Conservation (phyloP, 345 rosid species). For the Sisymbrium irio region DNA sequence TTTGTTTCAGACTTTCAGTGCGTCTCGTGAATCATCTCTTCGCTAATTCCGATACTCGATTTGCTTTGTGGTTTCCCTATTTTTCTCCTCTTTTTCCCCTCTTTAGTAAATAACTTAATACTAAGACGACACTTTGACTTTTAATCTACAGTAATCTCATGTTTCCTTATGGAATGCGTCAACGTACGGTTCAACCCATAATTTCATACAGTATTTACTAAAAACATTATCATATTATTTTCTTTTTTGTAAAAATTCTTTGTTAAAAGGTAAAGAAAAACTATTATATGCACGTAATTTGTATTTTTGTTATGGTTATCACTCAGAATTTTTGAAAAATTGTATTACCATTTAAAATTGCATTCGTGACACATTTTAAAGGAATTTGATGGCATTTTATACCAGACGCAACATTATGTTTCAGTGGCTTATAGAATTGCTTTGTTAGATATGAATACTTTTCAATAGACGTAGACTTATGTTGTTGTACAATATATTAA, state of each 20-base stretch:
- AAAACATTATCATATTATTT: not conserved
- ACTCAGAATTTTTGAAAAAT: not conserved
- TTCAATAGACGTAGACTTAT: not conserved
- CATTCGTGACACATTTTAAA: not conserved
- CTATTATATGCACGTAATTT: not conserved
- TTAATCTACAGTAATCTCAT: not conserved
- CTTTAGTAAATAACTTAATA: constrained; percentile 13
- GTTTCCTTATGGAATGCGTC: not conserved
- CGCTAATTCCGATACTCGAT: not conserved
- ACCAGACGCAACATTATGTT: not conserved
- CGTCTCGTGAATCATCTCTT: constrained; percentile 30
- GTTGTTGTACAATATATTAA: not conserved
- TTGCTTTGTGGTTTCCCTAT: not conserved
- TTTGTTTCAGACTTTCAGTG: constrained; percentile 23
- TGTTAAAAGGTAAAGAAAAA: not conserved
- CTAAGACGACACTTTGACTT: constrained; percentile 9
- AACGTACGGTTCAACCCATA: not conserved
- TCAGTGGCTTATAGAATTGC: not conserved
- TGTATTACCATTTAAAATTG: not conserved
- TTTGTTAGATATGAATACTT: constrained; percentile 10
- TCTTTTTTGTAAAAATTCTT: not conserved
- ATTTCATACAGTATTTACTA: not conserved
- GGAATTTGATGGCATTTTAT: constrained; percentile 2
- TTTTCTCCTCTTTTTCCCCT: not conserved
- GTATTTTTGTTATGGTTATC: not conserved